A percentile compares a stretch with the other conserved stretches of the same genome.
Conservation (phyloP, 495 filamentous ascomycete species). For the Aspergillus sclerotiicarbonarius region DNA sequence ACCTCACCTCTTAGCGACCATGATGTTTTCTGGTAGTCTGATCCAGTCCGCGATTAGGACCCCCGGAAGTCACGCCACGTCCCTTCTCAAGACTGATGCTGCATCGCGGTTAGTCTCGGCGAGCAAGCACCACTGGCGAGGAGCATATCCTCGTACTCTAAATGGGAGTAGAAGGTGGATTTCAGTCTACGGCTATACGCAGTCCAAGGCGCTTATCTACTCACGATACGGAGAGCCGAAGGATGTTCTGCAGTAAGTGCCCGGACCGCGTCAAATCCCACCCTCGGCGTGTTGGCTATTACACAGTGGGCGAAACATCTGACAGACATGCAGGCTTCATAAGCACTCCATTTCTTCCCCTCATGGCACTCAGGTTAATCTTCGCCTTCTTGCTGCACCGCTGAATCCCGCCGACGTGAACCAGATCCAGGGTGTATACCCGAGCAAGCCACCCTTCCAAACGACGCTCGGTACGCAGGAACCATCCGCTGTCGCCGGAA, state of each 20-base stretch:
- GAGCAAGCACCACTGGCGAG: constrained; percentile 30
- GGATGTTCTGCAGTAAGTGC: constrained; percentile 67
- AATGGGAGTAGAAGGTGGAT: constrained; percentile 38
- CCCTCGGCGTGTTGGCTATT: neutral
- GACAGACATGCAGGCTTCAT: constrained; percentile 56
- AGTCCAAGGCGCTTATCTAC: constrained; percentile 88
- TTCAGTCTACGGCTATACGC: constrained; percentile 94
- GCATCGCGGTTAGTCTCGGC: constrained; percentile 16
- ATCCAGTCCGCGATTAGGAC: constrained; percentile 24
- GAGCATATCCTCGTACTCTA: constrained; percentile 2
- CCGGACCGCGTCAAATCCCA: neutral
- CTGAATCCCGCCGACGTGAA: constrained; percentile 98
- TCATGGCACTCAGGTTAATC: constrained; percentile 57
- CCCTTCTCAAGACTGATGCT: constrained; percentile 11
- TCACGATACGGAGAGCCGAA: constrained; percentile 79
- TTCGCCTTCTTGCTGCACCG: constrained; percentile 80
- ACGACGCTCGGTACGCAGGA: constrained; percentile 67
- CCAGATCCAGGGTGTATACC: constrained; percentile 95
- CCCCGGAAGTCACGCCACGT: constrained; percentile 11
- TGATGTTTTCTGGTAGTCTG: constrained; percentile 36
- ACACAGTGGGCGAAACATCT: neutral
- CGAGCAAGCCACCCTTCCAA: constrained; percentile 72
- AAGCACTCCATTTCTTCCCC: constrained; percentile 76
- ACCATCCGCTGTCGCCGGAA: constrained; percentile 76
- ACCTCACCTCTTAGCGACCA: neutral